A percentile compares a stretch with the other conserved stretches of the same genome.
These are phyloP conservation scores for Pichia sp. DNA, from an alignment of 1,139 yeast species.

Conservation along the genomic window DNA sequence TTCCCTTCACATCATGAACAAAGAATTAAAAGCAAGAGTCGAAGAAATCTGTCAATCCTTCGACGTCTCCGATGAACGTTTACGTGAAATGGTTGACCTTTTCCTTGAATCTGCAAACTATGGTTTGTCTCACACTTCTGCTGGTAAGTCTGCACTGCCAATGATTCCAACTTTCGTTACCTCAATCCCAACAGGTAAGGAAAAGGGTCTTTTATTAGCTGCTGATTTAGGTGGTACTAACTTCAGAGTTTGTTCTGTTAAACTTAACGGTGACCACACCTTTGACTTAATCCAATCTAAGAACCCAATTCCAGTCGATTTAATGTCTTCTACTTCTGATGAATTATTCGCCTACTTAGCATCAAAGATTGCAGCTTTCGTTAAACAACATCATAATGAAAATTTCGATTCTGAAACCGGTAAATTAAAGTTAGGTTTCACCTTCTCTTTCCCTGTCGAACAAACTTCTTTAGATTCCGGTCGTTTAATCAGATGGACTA, in stretches of 20 bases:
- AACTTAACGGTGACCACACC: constrained; percentile 77
- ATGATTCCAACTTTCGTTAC: constrained; percentile 91
- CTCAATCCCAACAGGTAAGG: constrained; percentile 76
- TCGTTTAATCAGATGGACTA: constrained; percentile 88
- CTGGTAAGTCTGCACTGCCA: constrained; percentile 47
- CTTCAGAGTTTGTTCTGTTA: constrained; percentile 84
- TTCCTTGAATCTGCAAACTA: constrained; percentile 61
- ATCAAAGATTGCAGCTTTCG: constrained; percentile 58
- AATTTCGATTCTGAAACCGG: constrained; percentile 35
- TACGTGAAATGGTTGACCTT: constrained; percentile 58
- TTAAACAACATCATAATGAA: constrained; percentile 55
- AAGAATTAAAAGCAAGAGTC: constrained; percentile 31
- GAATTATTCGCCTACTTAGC: constrained; percentile 75
- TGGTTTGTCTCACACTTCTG: constrained; percentile 52
- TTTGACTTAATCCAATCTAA: constrained; percentile 71
- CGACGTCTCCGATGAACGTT: constrained; percentile 47
- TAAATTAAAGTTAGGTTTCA: constrained; percentile 75
- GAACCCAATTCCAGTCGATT: constrained; percentile 67
- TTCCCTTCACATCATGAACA: background rate
- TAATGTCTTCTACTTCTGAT: constrained; percentile 56
- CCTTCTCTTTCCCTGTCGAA: constrained; percentile 88
- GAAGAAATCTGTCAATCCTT: constrained; percentile 56
- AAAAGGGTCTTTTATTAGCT: constrained; percentile 73
- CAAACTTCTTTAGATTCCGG: constrained; percentile 82
- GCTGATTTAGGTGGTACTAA: constrained; percentile 91